Conservation (phyloP, 2,329 filamentous ascomycete genomes). For the Neobulgaria alba region DNA sequence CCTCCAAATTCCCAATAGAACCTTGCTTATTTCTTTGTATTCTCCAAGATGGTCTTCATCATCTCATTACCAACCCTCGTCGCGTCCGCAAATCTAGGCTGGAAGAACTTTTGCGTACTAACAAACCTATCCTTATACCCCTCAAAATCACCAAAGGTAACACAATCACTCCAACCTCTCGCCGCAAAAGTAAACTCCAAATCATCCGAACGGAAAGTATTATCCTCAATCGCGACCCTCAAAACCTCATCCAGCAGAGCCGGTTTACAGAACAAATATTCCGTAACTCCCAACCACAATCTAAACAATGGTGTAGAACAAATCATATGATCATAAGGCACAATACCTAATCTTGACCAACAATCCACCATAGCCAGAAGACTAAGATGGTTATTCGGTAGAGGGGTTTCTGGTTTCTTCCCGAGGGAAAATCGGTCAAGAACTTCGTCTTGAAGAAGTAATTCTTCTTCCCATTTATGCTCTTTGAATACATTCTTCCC, state of each 20-base stretch:
- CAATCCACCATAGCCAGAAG: slow-evolving; percentile 96
- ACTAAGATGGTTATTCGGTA: slow-evolving; percentile 89
- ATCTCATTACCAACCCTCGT: slow-evolving; percentile 87
- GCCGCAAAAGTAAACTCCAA: slow-evolving; percentile 97
- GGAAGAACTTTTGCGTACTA: slow-evolving; percentile 84
- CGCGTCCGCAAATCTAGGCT: slow-evolving; percentile 80
- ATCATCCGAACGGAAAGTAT: slow-evolving; percentile 89
- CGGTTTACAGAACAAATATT: slow-evolving; percentile 84
- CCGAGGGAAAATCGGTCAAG: slow-evolving; percentile 85
- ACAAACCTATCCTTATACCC: slow-evolving; percentile 88
- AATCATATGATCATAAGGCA: slow-evolving; percentile 99
- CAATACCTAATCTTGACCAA: slow-evolving; percentile 88
- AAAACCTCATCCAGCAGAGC: slow-evolving; percentile 77
- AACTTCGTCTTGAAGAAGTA: slow-evolving; percentile 68
- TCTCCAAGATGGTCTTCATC: slow-evolving; percentile 91
- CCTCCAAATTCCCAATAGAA: too few species aligned
- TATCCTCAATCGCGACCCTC: slow-evolving; percentile 78
- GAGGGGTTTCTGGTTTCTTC: slow-evolving; percentile 43
- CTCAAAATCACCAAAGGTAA: slow-evolving; percentile 84
- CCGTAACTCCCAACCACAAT: slow-evolving; percentile 92
- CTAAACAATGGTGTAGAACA: slow-evolving; percentile 97
- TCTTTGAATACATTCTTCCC: slow-evolving; percentile 60
- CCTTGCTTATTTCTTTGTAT: slow-evolving; percentile 40
- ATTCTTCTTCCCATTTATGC: slow-evolving; percentile 49
- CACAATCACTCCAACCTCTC: slow-evolving; percentile 89